Conservation (phyloP, 805 yeast genomes). For the Cyberlindnera americana region DNA sequence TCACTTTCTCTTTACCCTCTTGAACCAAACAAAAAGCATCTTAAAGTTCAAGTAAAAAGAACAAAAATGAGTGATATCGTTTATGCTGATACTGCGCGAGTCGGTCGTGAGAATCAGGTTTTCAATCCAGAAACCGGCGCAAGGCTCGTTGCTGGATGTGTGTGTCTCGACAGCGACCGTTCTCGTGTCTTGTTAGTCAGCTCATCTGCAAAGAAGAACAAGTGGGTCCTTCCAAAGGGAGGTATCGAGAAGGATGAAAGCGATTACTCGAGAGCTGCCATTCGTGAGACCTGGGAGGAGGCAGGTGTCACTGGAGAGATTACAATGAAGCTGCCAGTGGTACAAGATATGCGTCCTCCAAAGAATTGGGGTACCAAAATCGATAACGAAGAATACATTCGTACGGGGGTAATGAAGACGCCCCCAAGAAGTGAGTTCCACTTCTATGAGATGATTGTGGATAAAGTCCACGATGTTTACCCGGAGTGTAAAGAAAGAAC, state of each 20-base stretch:
- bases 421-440: conserved; percentile 85
- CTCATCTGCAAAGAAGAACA: conserved; percentile 62
- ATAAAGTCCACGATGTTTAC: conserved; percentile 55
- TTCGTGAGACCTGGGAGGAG: conserved; percentile 97
- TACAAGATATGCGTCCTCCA: conserved; percentile 57
- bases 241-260: conserved; percentile 87
- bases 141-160: conserved; percentile 89
- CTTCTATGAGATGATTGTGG: conserved; percentile 73
- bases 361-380: conserved; percentile 37
- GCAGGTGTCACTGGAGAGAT: conserved; percentile 82
- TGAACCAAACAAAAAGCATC: no score
- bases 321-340: conserved; percentile 52
- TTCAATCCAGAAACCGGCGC: conserved; percentile 62
- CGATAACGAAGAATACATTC: conserved; percentile 21
- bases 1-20: no score
- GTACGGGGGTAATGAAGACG: conserved; percentile 30
- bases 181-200: conserved; percentile 72
- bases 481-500: conserved; percentile 68
- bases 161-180: conserved; percentile 57
- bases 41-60: not conserved
- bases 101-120: conserved; percentile 32
- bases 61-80: conserved; percentile 1
- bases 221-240: conserved; percentile 94
- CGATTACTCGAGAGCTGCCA: conserved; percentile 43
- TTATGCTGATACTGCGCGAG: conserved; percentile 15